A percentile compares a stretch with the other conserved stretches of the same genome.
Evolutionary conservation across 345 rosid species (phyloP).

Genomic region (Acer yangbiense): DNA sequence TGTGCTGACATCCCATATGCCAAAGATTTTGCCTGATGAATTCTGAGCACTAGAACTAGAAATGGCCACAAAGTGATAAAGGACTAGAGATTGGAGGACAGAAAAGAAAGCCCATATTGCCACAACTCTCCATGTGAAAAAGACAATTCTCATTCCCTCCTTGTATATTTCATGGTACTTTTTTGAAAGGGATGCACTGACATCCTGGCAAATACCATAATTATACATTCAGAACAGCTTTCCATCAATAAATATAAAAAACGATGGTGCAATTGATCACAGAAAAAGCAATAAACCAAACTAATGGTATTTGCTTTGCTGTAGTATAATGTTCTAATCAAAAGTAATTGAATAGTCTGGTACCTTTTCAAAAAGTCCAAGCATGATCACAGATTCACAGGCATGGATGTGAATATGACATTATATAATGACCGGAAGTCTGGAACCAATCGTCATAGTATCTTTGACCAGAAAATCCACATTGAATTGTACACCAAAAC

Average conservation of each 20-base stretch:
- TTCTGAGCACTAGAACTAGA: constrained; percentile 63
- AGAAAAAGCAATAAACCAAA: neutral
- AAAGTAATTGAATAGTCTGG: constrained; percentile 7
- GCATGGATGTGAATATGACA: constrained; percentile 90
- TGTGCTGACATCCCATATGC: constrained; percentile 98
- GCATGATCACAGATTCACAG: constrained; percentile 55
- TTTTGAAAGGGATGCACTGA: constrained; percentile 92
- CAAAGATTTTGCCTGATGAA: constrained; percentile 82
- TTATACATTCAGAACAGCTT: neutral
- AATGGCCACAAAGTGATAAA: constrained; percentile 61
- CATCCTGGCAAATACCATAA: constrained; percentile 59
- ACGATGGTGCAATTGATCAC: neutral
- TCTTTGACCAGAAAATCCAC: constrained; percentile 99
- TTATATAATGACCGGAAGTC: constrained; percentile 60
- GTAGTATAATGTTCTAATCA: constrained; percentile 3
- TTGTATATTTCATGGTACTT: constrained; percentile 90
- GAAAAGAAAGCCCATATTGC: constrained; percentile 87
- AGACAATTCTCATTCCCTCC: constrained; percentile 85
- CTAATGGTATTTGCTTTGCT: neutral
- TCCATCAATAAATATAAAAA: neutral
- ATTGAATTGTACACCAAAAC: constrained; percentile 98
- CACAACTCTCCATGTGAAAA: constrained; percentile 90
- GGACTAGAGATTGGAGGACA: constrained; percentile 83
- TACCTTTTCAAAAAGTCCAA: constrained; percentile 98
- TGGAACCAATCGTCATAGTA: constrained; percentile 99